Evolutionary conservation across 2,329 filamentous ascomycete species (phyloP), one percentile per base, ranked within the genome.

Genomic region (Elsinoe australis): DNA sequence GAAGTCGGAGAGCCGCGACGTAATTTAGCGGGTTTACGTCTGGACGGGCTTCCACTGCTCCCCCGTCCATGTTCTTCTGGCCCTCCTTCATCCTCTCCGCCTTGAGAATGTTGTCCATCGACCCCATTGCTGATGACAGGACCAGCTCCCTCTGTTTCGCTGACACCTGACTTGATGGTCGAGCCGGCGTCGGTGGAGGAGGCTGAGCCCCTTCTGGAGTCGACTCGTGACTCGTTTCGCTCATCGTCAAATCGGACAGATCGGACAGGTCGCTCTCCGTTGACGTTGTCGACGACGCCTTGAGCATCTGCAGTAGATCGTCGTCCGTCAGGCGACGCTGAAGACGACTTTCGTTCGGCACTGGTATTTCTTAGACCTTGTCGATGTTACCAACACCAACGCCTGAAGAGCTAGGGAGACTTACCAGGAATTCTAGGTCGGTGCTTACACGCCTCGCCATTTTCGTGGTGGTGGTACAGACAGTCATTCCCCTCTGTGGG

Each of bases 401-500:
- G 51, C 42, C 47, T 41, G 44, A 15, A n/a, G 26, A 29, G 22
- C 28, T 10, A 45, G 31, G 36, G 15, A 41, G 39, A 45, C 48
- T 48, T 54, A 45, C 50, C 52, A 49, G 28, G 6, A 52, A 52
- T 12, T 39, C 53, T 49, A 44, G 53, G 46, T 33, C 46, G 45
- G 21, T 34, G 45, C 22, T 33, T 47, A 32, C 67, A 69, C 47
- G 64, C 62, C 7, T 62, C 64, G 4, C 69, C 68, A 49, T 68
- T 65, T 8, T 65, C 59, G 53, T 76, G 73, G 53, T 75, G 71
- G 54, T 76, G 73, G 53, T 72, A 76, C 5, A 64, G 62, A 57
- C 72, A 75, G 9, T 64, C 63, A 51, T 70, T 63, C 7, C 60
- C 61, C 10, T 62, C 61, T 2, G 73, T 76, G 1, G 74, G 74